A percentile compares a stretch with the other conserved stretches of the same genome.
Evolutionary conservation across 352 stramenopile genomes (phyloP).

Genomic region (Pythium dissotocum): DNA sequence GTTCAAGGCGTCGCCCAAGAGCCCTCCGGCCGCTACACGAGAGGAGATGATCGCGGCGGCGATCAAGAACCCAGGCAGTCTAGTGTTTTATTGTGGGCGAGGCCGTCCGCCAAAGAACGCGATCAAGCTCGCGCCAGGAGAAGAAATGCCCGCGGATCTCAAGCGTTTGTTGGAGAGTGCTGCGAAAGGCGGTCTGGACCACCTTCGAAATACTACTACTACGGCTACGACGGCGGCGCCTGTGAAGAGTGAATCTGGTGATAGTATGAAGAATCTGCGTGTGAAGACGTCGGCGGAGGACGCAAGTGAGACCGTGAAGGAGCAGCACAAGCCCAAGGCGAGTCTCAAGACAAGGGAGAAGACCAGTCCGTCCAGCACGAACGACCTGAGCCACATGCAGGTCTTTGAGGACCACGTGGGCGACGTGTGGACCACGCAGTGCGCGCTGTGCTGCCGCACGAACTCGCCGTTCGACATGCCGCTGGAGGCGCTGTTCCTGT

Average conservation of each 20-base stretch:
- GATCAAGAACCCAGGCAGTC: slow-evolving; percentile 22
- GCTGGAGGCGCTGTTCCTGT: slow-evolving; percentile 67
- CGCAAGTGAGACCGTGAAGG: background rate
- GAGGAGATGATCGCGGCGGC: slow-evolving; percentile 22
- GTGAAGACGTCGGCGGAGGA: slow-evolving; percentile 20
- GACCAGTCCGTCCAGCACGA: slow-evolving; percentile 51
- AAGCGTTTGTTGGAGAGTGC: slow-evolving; percentile 20
- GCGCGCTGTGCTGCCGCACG: slow-evolving; percentile 59
- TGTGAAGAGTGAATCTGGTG: background rate
- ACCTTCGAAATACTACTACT: background rate
- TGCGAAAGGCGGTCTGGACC: slow-evolving; percentile 1
- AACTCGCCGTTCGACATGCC: slow-evolving; percentile 42
- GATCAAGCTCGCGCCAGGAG: slow-evolving; percentile 21
- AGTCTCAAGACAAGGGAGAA: slow-evolving; percentile 24
- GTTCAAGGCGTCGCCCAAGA: slow-evolving; percentile 17
- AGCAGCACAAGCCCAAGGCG: background rate
- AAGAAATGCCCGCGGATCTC: slow-evolving; percentile 15
- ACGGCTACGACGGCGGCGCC: background rate
- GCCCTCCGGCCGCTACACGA: slow-evolving; percentile 10
- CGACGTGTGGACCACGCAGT: slow-evolving; percentile 43
- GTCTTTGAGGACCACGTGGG: slow-evolving; percentile 27
- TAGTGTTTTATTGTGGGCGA: slow-evolving; percentile 26
- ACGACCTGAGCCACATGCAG: slow-evolving; percentile 44
- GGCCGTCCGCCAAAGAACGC: slow-evolving; percentile 24
- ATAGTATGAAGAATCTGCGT: slow-evolving; percentile 5